These are phyloP conservation scores for Styphnolobium japonicum DNA, from an alignment of 306 rosid species.

Conservation along the genomic window DNA sequence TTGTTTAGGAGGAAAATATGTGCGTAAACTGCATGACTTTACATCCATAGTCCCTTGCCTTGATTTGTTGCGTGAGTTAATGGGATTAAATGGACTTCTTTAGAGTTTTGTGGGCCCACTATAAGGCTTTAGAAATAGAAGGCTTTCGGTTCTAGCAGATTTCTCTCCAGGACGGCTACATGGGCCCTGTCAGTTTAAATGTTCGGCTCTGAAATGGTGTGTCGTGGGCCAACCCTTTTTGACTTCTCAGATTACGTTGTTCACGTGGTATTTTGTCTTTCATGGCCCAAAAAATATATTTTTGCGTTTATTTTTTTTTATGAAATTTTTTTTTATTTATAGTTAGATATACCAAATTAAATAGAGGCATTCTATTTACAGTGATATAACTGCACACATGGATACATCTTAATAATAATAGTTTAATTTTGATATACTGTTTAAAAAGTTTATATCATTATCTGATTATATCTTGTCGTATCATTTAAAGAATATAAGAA, in stretches of 20 bases:
- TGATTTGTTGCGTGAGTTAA: conserved; percentile 30
- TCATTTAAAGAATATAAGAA: no score
- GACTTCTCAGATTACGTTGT: conserved; percentile 13
- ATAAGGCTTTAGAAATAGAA: not conserved
- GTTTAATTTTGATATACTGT: no score
- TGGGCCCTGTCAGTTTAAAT: conserved; percentile 10
- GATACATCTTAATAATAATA: no score
- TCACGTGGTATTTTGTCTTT: not conserved
- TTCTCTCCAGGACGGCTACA: not conserved
- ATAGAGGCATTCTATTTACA: not conserved
- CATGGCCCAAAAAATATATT: not conserved
- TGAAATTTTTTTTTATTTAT: not conserved
- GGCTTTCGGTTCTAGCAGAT: not conserved
- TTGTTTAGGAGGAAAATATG: not conserved
- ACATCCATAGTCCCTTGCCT: not conserved
- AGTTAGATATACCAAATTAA: not conserved
- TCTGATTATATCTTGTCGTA: no score
- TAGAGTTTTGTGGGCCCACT: conserved; percentile 12
- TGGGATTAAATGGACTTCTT: not conserved
- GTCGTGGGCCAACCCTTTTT: conserved; percentile 14
- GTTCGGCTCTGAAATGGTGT: not conserved
- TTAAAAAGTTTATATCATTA: no score
- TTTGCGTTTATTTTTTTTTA: not conserved
- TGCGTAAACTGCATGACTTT: not conserved
- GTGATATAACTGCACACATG: not conserved